Evolutionary conservation across 140 eudicot genomes (phyloP).

Genomic region (Stevia rebaudiana): DNA sequence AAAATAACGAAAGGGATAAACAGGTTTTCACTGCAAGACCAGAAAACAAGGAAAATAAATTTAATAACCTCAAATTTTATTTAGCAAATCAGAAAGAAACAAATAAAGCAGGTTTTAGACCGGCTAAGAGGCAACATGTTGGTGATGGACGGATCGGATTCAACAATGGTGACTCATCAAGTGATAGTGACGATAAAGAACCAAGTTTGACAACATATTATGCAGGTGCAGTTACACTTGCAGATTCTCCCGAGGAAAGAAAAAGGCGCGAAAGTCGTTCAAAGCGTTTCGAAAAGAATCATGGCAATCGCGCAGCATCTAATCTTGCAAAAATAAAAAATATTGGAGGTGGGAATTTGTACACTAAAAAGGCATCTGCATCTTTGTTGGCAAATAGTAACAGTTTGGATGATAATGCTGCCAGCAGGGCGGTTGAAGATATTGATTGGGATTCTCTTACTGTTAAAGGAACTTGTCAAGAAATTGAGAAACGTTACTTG

Average conservation of each 20-base stretch:
- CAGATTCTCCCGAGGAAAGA: conserved; percentile 76
- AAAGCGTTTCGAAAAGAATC: conserved; percentile 79
- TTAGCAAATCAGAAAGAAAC: conserved; percentile 43
- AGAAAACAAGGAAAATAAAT: conserved; percentile 45
- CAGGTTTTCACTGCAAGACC: conserved; percentile 69
- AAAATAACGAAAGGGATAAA: conserved; percentile 39
- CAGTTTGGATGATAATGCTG: conserved; percentile 49
- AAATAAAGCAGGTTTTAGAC: conserved; percentile 39
- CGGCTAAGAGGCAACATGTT: conserved; percentile 68
- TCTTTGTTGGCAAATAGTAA: conserved; percentile 51
- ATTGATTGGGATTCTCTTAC: conserved; percentile 96
- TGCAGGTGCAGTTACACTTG: conserved; percentile 60
- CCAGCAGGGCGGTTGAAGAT: conserved; percentile 91
- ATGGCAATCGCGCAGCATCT: conserved; percentile 41
- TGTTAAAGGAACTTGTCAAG: conserved; percentile 92
- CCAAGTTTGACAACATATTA: conserved; percentile 59
- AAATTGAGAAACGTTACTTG: conserved; percentile 88
- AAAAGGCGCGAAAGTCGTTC: conserved; percentile 90
- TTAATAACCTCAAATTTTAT: conserved; percentile 41
- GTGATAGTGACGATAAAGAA: conserved; percentile 93
- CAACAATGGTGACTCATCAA: conserved; percentile 61
- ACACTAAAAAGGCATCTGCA: conserved; percentile 56
- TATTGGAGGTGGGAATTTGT: conserved; percentile 49
- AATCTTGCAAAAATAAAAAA: conserved; percentile 37
- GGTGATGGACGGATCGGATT: conserved; percentile 40